phyloP scores from a whole-genome alignment of 495 filamentous ascomycete genomes.

The Penicillium psychrofluorescens region DNA sequence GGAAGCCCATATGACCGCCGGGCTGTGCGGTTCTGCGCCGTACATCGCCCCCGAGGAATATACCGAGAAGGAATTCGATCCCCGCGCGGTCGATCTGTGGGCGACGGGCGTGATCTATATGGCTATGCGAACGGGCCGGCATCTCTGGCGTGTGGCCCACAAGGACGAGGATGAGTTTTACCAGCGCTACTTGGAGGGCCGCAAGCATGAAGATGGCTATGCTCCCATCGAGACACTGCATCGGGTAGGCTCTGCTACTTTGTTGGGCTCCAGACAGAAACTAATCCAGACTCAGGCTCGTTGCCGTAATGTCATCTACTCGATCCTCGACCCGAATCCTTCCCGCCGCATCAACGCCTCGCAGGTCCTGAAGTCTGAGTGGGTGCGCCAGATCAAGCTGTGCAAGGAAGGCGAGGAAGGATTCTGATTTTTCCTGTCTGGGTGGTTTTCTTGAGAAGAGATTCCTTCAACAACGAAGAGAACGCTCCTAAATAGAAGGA shows the following conservation, averaged over 20 bases:
- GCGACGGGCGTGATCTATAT: slow-evolving; percentile 98
- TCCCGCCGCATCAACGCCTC: slow-evolving; percentile 87
- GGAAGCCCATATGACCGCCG: slow-evolving; percentile 95
- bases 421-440: slow-evolving; percentile 34
- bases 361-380: slow-evolving; percentile 95
- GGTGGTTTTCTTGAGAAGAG: too few species aligned
- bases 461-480: too few species aligned
- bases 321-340: slow-evolving; percentile 90
- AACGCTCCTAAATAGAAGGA: slow-evolving; percentile 23
- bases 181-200: slow-evolving; percentile 82
- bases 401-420: slow-evolving; percentile 96
- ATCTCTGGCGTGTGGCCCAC: slow-evolving; percentile 92
- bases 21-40: slow-evolving; percentile 90
- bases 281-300: slow-evolving; percentile 63
- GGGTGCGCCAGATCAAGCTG: slow-evolving; percentile 92
- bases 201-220: slow-evolving; percentile 90
- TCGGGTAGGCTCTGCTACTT: slow-evolving; percentile 59
- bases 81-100: slow-evolving; percentile 94
- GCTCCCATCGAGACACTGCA: slow-evolving; percentile 92
- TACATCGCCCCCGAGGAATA: slow-evolving; percentile 99
- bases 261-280: slow-evolving; percentile 5
- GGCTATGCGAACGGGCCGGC: slow-evolving; percentile 96
- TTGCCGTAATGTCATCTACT: slow-evolving; percentile 98
- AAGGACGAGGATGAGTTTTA: slow-evolving; percentile 98
- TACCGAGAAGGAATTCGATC: slow-evolving; percentile 89